phyloP scores from a whole-genome alignment of 2,329 filamentous ascomycete genomes.

The Diaporthe velutina region DNA sequence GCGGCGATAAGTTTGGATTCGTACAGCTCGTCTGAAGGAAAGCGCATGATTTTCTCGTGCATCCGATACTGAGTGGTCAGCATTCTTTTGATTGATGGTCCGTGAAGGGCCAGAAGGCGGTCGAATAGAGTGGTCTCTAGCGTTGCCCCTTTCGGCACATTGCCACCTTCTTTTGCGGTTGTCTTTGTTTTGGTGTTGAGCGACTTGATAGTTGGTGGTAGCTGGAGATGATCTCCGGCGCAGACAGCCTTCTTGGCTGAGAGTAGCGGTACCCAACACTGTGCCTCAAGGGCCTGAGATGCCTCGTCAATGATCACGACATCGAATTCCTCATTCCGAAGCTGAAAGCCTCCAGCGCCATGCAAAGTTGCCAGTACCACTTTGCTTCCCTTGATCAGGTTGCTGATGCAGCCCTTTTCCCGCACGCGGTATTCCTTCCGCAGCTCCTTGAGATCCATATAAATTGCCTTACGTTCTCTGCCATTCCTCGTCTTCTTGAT shows the following conservation, averaged over 20 bases:
- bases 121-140: constrained; percentile 96
- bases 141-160: constrained; percentile 64
- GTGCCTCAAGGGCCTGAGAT: constrained; percentile 93
- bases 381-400: constrained; percentile 81
- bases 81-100: constrained; percentile 89
- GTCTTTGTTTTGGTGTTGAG: constrained; percentile 65
- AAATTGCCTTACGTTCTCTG: constrained; percentile 83
- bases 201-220: constrained; percentile 95
- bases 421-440: constrained; percentile 90
- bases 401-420: constrained; percentile 84
- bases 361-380: constrained; percentile 95
- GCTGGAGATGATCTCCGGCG: constrained; percentile 93
- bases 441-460: constrained; percentile 85
- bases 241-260: constrained; percentile 87
- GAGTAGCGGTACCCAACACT: constrained; percentile 94
- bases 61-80: constrained; percentile 98
- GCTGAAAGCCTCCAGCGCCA: constrained; percentile 87
- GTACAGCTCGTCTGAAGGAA: constrained; percentile 91
- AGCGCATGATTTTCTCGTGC: constrained; percentile 96
- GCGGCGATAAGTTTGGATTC: constrained; percentile 84
- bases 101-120: constrained; percentile 84
- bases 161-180: constrained; percentile 48
- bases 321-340: constrained; percentile 86
- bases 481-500: constrained; percentile 89
- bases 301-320: constrained; percentile 97